These are phyloP conservation scores for Starmerella kuoi DNA, from an alignment of 805 yeast genomes.

Conservation along the genomic window DNA sequence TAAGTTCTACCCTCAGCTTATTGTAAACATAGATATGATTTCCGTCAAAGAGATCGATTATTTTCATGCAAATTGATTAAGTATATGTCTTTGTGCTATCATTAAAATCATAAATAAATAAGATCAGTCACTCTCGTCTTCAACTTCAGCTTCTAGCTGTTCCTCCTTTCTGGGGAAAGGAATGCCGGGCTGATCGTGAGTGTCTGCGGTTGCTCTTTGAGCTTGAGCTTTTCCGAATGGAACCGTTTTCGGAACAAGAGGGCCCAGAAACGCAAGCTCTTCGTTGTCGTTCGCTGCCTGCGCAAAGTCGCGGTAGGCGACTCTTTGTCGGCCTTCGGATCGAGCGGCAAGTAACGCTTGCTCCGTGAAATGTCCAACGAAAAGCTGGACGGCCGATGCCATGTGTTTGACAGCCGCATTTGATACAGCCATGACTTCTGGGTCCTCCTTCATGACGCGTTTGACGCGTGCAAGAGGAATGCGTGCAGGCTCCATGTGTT, in stretches of 20 bases:
- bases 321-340: constrained; percentile 52
- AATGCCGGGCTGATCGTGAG: constrained; percentile 12
- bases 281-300: constrained; percentile 49
- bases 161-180: constrained; percentile 19
- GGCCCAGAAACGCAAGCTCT: constrained; percentile 48
- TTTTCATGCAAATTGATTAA: too few relatives aligned
- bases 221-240: constrained; percentile 18
- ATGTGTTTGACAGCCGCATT: constrained; percentile 62
- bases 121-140: constrained; percentile 13
- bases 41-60: too few relatives aligned
- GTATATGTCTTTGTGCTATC: too few relatives aligned
- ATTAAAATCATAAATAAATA: constrained; percentile 1
- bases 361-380: constrained; percentile 56
- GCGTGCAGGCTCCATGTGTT: constrained; percentile 17
- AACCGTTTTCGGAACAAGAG: constrained; percentile 44
- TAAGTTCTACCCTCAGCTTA: too few relatives aligned
- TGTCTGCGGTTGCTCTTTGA: constrained; percentile 12
- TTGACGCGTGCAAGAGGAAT: constrained; percentile 60
- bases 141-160: constrained; percentile 17
- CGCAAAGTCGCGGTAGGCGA: constrained; percentile 60
- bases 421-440: constrained; percentile 55
- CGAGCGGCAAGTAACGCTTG: constrained; percentile 57
- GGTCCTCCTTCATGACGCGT: constrained; percentile 61
- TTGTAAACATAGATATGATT: too few relatives aligned
- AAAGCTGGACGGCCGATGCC: constrained; percentile 67